Conservation (phyloP, 805 yeast species). For the Wickerhamomyces strasburgensis region DNA sequence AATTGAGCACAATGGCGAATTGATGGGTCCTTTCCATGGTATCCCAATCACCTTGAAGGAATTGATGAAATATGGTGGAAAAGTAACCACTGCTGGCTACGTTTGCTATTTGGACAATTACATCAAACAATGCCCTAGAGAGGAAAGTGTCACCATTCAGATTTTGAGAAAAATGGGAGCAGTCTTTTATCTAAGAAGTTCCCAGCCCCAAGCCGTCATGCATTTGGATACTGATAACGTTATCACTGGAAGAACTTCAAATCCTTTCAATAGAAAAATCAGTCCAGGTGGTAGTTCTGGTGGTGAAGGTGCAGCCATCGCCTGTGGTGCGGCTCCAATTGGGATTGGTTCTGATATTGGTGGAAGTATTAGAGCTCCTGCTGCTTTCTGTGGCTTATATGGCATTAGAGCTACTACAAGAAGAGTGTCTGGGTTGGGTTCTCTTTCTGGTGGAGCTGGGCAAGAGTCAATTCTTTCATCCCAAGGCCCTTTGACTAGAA, state of each 20-base stretch:
- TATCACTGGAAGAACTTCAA: conserved; percentile 54
- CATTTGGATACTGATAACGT: conserved; percentile 60
- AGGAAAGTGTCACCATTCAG: conserved; percentile 46
- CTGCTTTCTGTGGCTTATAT: conserved; percentile 55
- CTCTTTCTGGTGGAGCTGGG: conserved; percentile 26
- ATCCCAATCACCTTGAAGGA: conserved; percentile 66
- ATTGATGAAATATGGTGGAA: conserved; percentile 52
- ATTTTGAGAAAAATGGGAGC: conserved; percentile 36
- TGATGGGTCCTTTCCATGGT: conserved; percentile 67
- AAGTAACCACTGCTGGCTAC: conserved; percentile 56
- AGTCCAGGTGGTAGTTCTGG: conserved; percentile 71
- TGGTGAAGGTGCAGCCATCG: conserved; percentile 64
- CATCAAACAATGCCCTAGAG: conserved; percentile 28
- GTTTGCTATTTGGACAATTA: conserved; percentile 48
- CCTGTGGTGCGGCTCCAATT: conserved; percentile 50
- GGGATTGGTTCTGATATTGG: conserved; percentile 73
- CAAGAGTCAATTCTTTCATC: conserved; percentile 61
- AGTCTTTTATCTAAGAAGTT: conserved; percentile 58
- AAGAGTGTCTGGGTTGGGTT: conserved; percentile 32
- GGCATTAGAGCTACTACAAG: conserved; percentile 61
- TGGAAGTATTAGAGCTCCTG: conserved; percentile 65
- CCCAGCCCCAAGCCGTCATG: conserved; percentile 69
- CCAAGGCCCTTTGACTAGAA: conserved; percentile 64
- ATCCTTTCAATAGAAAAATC: conserved; percentile 52
- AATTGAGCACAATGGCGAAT: conserved; percentile 35